These are phyloP conservation scores for Trichophyton schoenleinii DNA, from an alignment of 2,329 filamentous ascomycete species.

Conservation along the genomic window DNA sequence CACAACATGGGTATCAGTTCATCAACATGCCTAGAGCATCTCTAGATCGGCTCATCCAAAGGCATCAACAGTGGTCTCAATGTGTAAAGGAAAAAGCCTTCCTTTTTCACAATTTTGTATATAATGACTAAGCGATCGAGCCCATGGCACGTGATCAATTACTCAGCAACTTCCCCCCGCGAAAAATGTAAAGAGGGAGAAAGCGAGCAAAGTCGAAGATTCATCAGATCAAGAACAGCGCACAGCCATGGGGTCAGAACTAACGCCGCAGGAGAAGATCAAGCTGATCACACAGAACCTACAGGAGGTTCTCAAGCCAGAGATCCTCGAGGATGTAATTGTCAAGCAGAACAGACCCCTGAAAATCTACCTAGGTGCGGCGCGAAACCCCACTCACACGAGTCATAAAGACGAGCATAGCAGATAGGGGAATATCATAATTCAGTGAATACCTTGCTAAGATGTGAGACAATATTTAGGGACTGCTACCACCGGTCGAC, in stretches of 20 bases:
- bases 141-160: background rate
- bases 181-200: background rate
- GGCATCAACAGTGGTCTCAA: too few relatives aligned
- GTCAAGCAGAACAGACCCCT: slow-evolving; percentile 56
- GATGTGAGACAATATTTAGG: slow-evolving; percentile 30
- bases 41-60: too few relatives aligned
- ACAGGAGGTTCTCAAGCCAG: slow-evolving; percentile 68
- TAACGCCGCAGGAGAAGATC: slow-evolving; percentile 46
- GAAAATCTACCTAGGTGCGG: slow-evolving; percentile 67
- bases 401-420: background rate
- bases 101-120: background rate
- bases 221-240: slow-evolving; percentile 1
- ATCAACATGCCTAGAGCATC: too few relatives aligned
- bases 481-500: slow-evolving; percentile 68
- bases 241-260: slow-evolving; percentile 12
- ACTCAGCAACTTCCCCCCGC: background rate
- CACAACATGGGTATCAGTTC: background rate
- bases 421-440: slow-evolving; percentile 3
- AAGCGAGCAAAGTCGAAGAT: background rate
- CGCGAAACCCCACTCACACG: background rate
- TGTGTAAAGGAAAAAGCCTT: too few relatives aligned
- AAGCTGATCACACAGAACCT: slow-evolving; percentile 69
- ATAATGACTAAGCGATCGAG: background rate
- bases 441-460: background rate
- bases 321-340: slow-evolving; percentile 63